Percentiles rank a stretch among this genome's conserved stretches.
These are phyloP conservation scores for Ramicandelaber brevisporus DNA, from an alignment of 192 early-diverging fungal species.

Conservation along the genomic window DNA sequence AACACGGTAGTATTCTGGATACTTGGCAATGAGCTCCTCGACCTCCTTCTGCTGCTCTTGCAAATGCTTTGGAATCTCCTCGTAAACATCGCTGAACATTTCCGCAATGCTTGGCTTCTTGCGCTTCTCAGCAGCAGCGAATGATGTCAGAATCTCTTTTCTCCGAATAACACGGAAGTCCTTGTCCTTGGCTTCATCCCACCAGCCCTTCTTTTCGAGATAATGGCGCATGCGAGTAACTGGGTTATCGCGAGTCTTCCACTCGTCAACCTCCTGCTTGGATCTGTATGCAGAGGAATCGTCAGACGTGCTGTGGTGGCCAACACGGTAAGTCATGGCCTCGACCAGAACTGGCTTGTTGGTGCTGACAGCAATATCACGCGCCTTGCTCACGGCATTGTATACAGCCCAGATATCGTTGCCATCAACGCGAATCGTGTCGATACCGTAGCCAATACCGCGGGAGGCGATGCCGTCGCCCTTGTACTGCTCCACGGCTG, in stretches of 20 bases:
- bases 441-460: constrained; percentile 91
- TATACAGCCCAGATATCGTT: constrained; percentile 98
- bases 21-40: constrained; percentile 45
- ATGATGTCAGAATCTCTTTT: constrained; percentile 50
- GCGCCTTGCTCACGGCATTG: constrained; percentile 63
- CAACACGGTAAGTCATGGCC: constrained; percentile 92
- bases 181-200: constrained; percentile 44
- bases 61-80: constrained; percentile 50
- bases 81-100: constrained; percentile 89
- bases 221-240: constrained; percentile 74
- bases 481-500: constrained; percentile 79
- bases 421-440: constrained; percentile 90
- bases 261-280: constrained; percentile 73
- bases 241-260: constrained; percentile 70
- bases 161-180: constrained; percentile 32
- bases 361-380: constrained; percentile 54
- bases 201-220: constrained; percentile 63
- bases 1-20: constrained; percentile 57
- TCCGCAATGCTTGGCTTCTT: constrained; percentile 67
- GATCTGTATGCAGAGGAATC: constrained; percentile 89
- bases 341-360: constrained; percentile 82
- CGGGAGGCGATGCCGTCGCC: constrained; percentile 91
- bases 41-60: constrained; percentile 58
- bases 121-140: constrained; percentile 58
- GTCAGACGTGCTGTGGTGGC: constrained; percentile 95